Conservation (phyloP, 257 asterid genomes). For the Solanum piurae region DNA sequence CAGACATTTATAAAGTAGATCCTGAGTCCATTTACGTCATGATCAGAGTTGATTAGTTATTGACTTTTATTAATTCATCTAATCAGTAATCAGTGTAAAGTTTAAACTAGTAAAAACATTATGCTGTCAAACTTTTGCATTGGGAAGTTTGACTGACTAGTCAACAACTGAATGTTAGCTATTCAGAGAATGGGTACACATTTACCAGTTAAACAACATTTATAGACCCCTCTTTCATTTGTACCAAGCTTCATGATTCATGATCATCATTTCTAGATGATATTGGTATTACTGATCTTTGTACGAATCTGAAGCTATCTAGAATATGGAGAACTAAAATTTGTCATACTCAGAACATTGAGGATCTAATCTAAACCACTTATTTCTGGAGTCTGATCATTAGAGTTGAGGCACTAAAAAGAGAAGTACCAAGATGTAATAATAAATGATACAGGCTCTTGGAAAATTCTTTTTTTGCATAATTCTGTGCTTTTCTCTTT, state of each 20-base stretch:
- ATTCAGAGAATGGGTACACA: not conserved
- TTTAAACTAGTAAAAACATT: not conserved
- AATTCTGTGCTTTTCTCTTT: not conserved
- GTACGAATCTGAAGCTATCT: not conserved
- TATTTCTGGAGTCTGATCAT: not conserved
- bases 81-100: not conserved
- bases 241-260: not conserved
- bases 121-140: not conserved
- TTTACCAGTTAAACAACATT: not conserved
- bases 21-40: not conserved
- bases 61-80: not conserved
- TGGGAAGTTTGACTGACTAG: not conserved
- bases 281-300: not conserved
- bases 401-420: not conserved
- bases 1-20: not conserved
- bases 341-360: not conserved
- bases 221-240: not conserved
- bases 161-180: not conserved
- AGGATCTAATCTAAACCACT: not conserved
- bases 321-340: not conserved
- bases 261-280: not conserved
- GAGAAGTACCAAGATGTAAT: not conserved
- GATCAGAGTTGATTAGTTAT: not conserved
- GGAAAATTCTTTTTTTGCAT: not conserved
- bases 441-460: not conserved